A percentile compares a stretch with the other conserved stretches of the same genome.
These are phyloP conservation scores for Fonsecaea multimorphosa DNA, from an alignment of 2,329 filamentous ascomycete species.

Conservation along the genomic window DNA sequence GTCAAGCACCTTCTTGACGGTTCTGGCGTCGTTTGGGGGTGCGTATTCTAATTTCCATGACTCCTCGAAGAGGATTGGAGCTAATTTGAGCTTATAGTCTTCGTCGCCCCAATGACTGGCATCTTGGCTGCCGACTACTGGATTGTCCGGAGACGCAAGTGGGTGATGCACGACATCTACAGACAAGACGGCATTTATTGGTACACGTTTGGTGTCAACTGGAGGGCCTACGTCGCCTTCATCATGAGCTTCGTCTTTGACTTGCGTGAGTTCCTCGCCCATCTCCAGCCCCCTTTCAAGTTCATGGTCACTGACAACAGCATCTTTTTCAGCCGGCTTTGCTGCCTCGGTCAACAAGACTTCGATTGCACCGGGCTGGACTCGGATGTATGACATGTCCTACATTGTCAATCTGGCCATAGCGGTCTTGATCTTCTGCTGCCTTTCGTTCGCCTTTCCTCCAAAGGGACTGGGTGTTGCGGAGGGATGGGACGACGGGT, in stretches of 20 bases:
- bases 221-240: conserved; percentile 12
- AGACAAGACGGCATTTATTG: conserved; percentile 17
- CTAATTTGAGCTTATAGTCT: background rate
- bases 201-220: conserved; percentile 16
- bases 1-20: conserved; percentile 15
- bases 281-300: background rate
- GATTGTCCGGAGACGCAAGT: conserved; percentile 15
- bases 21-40: conserved; percentile 14
- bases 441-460: conserved; percentile 3
- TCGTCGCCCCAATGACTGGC: conserved; percentile 13
- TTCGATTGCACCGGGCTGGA: background rate
- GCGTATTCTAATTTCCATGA: background rate
- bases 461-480: conserved; percentile 4
- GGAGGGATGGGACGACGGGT: background rate
- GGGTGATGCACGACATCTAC: conserved; percentile 14
- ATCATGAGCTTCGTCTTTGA: conserved; percentile 13
- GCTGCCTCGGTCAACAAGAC: background rate
- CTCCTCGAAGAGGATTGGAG: background rate
- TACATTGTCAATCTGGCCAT: conserved; percentile 13
- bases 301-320: background rate
- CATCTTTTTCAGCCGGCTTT: background rate
- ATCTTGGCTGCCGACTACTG: conserved; percentile 19
- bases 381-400: conserved; percentile 8
- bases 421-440: conserved; percentile 6
- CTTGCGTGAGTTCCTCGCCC: conserved; percentile 12